phyloP scores from a whole-genome alignment of 2,329 filamentous ascomycete species.

The Colletotrichum sublineola region DNA sequence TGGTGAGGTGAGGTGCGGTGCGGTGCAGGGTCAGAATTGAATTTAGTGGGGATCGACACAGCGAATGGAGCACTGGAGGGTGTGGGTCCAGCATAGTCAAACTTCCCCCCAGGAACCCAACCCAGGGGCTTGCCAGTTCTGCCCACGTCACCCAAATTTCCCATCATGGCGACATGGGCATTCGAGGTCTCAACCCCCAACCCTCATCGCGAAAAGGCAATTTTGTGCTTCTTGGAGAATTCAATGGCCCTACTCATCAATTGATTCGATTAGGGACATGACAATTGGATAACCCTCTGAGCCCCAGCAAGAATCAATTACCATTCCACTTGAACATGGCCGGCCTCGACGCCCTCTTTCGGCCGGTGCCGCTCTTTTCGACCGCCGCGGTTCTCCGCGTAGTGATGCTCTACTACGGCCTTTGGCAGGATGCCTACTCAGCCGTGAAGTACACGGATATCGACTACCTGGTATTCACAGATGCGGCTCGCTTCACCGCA shows the following conservation, averaged over 20 bases:
- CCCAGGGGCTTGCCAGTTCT: conserved; percentile 33
- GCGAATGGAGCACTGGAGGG: neutral
- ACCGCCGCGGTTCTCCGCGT: conserved; percentile 75
- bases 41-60: conserved; percentile 29
- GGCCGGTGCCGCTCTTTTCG: conserved; percentile 65
- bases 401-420: conserved; percentile 85
- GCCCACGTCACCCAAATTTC: conserved; percentile 43
- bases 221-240: neutral
- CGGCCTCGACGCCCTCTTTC: conserved; percentile 51
- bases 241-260: neutral
- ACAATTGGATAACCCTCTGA: neutral
- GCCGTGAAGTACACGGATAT: conserved; percentile 99
- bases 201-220: neutral
- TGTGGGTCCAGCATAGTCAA: conserved; percentile 17
- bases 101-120: neutral
- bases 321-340: conserved; percentile 39
- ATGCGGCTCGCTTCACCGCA: conserved; percentile 84
- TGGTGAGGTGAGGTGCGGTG: conserved; percentile 5
- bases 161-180: conserved; percentile 17
- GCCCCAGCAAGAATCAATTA: neutral
- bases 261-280: neutral
- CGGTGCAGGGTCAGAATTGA: conserved; percentile 33
- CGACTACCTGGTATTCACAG: conserved; percentile 98
- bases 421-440: conserved; percentile 92
- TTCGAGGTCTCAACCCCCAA: neutral